These are phyloP conservation scores for Boletus rubroflammeus DNA, from an alignment of 768 basidiomycete species.

Conservation along the genomic window DNA sequence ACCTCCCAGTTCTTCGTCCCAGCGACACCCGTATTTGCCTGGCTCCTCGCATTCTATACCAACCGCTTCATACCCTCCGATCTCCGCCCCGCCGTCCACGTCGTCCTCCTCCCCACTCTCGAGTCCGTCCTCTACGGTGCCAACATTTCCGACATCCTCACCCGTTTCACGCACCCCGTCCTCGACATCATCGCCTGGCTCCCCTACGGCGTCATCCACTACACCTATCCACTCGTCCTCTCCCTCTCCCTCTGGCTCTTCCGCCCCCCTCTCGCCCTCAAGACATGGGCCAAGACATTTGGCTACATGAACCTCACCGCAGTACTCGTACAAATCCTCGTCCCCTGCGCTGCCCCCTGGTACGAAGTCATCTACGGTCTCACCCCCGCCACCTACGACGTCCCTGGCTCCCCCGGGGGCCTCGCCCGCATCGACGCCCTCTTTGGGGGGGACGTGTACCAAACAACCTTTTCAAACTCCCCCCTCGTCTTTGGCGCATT, in stretches of 20 bases:
- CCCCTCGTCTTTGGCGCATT: slow-evolving; percentile 97
- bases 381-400: slow-evolving; percentile 89
- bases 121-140: slow-evolving; percentile 96
- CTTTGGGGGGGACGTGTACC: slow-evolving; percentile 75
- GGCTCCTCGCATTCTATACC: slow-evolving; percentile 83
- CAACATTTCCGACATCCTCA: slow-evolving; percentile 96
- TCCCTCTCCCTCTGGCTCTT: slow-evolving; percentile 88
- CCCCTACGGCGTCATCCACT: slow-evolving; percentile 95
- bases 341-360: slow-evolving; percentile 96
- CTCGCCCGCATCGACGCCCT: slow-evolving; percentile 88
- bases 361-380: slow-evolving; percentile 97
- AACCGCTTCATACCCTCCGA: slow-evolving; percentile 78
- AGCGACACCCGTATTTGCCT: slow-evolving; percentile 81
- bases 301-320: slow-evolving; percentile 92
- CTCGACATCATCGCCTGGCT: slow-evolving; percentile 95
- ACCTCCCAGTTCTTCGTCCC: slow-evolving; percentile 91
- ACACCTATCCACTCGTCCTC: slow-evolving; percentile 80
- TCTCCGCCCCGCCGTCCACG: slow-evolving; percentile 81
- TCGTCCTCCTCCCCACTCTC: slow-evolving; percentile 89
- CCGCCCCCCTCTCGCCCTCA: slow-evolving; percentile 73
- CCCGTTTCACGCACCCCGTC: slow-evolving; percentile 86
- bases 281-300: slow-evolving; percentile 82
- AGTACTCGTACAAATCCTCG: slow-evolving; percentile 80
- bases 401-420: slow-evolving; percentile 91
- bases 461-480: slow-evolving; percentile 74